phyloP scores from a whole-genome alignment of 768 basidiomycete species.

The Terana coerulea region DNA sequence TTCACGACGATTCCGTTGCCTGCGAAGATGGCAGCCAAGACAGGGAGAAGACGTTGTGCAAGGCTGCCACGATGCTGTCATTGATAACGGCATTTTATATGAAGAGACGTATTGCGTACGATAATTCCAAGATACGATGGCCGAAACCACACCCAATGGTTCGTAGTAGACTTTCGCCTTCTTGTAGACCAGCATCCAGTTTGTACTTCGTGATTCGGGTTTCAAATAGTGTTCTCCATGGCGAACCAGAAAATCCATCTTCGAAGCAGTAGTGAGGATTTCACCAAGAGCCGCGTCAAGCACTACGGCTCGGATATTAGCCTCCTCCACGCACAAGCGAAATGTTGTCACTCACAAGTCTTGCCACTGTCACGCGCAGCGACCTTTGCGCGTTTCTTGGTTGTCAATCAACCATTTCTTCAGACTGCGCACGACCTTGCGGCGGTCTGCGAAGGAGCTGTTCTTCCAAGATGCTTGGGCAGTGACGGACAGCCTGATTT shows the following conservation, averaged over 20 bases:
- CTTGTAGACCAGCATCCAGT: constrained; percentile 73
- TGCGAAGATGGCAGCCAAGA: constrained; percentile 85
- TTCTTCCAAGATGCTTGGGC: constrained; percentile 75
- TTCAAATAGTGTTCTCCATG: constrained; percentile 76
- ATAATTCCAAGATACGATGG: constrained; percentile 94
- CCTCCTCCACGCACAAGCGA: too few relatives aligned
- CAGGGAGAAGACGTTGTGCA: constrained; percentile 93
- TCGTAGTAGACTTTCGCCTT: constrained; percentile 78
- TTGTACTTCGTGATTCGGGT: constrained; percentile 67
- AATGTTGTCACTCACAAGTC: constrained; percentile 69
- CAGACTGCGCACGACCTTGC: constrained; percentile 81
- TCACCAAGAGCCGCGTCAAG: constrained; percentile 94
- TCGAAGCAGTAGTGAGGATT: constrained; percentile 90
- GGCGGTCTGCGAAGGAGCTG: constrained; percentile 74
- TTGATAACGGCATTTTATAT: background rate
- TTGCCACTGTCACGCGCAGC: constrained; percentile 95
- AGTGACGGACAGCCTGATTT: constrained; percentile 57
- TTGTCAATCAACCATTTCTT: constrained; percentile 93
- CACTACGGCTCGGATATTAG: constrained; percentile 43
- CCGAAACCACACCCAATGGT: constrained; percentile 89
- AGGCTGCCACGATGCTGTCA: constrained; percentile 49
- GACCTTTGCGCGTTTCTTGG: constrained; percentile 80
- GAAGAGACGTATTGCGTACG: constrained; percentile 42
- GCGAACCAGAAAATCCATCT: constrained; percentile 87
- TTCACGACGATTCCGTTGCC: constrained; percentile 91